Conservation (phyloP, 805 yeast genomes). For the Yarrowia sp. region DNA sequence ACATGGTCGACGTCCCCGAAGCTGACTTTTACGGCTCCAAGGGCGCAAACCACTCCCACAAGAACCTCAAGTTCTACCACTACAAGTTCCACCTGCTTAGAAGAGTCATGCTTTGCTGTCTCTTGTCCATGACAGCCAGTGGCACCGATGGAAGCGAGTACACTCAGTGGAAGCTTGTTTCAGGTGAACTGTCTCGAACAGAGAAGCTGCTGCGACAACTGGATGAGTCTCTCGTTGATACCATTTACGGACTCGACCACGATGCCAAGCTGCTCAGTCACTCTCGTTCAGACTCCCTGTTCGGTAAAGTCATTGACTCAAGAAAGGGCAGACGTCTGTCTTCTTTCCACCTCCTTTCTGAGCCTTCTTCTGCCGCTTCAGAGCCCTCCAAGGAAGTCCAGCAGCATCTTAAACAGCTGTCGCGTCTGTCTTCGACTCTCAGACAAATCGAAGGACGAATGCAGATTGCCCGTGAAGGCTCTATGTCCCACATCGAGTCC, state of each 20-base stretch:
- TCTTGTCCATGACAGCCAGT: conserved; percentile 51
- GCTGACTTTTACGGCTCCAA: conserved; percentile 43
- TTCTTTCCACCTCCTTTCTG: conserved; percentile 21
- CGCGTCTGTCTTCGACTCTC: conserved; percentile 40
- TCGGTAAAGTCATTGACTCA: conserved; percentile 34
- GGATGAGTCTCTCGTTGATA: conserved; percentile 33
- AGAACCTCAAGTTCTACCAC: conserved; percentile 48
- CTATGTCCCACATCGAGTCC: conserved; percentile 26
- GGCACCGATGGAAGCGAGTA: conserved; percentile 33
- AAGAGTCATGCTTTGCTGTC: conserved; percentile 55
- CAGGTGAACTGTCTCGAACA: neutral
- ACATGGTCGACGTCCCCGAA: conserved; percentile 22
- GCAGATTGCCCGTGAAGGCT: conserved; percentile 43
- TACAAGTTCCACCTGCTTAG: conserved; percentile 52
- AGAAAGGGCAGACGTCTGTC: conserved; percentile 28
- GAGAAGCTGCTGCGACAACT: conserved; percentile 27
- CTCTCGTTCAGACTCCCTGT: conserved; percentile 17
- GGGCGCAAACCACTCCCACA: conserved; percentile 46
- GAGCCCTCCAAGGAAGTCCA: conserved; percentile 22
- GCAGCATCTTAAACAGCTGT: conserved; percentile 27
- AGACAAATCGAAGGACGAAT: conserved; percentile 44
- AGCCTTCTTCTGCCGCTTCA: neutral
- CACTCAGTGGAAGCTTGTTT: conserved; percentile 35
- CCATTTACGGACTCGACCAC: conserved; percentile 33
- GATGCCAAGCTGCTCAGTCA: conserved; percentile 17